Evolutionary conservation across 306 rosid species (phyloP).

Genomic region (Trichosanthes cucumerina): DNA sequence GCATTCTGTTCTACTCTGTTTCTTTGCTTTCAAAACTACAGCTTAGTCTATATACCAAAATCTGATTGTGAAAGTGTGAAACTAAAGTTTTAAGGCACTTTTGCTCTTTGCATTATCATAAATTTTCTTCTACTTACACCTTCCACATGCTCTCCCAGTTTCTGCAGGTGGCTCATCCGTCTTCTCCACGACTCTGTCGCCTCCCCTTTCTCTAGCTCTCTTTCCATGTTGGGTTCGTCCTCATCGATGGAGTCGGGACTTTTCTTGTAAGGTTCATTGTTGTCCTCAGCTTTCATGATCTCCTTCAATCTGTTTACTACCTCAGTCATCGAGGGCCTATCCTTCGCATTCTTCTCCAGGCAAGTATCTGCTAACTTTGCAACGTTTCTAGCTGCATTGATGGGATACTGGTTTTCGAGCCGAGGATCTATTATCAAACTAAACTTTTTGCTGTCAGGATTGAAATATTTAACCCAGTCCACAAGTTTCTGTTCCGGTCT

Average conservation of each 20-base stretch:
- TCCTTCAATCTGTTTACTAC: conserved; percentile 53
- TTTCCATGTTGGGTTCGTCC: conserved; percentile 23
- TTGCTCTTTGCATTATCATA: conserved; percentile 55
- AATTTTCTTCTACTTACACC: conserved; percentile 52
- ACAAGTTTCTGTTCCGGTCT: conserved; percentile 61
- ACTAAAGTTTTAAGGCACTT: conserved; percentile 18
- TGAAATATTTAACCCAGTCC: conserved; percentile 72
- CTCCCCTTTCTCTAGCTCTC: conserved; percentile 8
- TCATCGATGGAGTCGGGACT: conserved; percentile 20
- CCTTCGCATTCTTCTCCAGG: conserved; percentile 51
- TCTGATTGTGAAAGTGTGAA: not conserved
- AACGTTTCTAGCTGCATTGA: conserved; percentile 27
- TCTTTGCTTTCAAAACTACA: not conserved
- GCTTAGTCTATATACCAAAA: conserved; percentile 6
- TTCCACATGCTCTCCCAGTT: conserved; percentile 69
- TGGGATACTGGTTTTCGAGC: conserved; percentile 40
- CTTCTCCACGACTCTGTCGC: conserved; percentile 49
- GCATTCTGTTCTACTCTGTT: not conserved
- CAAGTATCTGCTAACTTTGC: conserved; percentile 62
- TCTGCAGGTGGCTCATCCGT: conserved; percentile 74
- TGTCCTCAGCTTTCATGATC: conserved; percentile 37
- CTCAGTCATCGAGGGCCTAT: conserved; percentile 58
- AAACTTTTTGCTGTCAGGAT: conserved; percentile 48
- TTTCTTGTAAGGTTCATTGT: conserved; percentile 17
- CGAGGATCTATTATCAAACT: conserved; percentile 50